Evolutionary conservation across 495 filamentous ascomycete species (phyloP).

Genomic region (Neurospora sp.): DNA sequence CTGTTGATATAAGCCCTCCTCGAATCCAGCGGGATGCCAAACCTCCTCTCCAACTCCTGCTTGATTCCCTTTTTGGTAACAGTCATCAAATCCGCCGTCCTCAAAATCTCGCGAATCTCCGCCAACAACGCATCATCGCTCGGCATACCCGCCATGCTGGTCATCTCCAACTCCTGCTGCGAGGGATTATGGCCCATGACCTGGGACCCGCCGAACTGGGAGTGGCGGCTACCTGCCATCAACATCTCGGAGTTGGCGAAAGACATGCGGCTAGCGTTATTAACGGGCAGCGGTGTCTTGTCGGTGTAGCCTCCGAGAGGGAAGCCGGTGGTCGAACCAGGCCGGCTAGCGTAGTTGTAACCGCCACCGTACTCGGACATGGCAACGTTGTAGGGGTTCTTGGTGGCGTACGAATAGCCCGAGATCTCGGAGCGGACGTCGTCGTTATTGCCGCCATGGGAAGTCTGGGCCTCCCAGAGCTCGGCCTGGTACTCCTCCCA

Average conservation of each 20-base stretch:
- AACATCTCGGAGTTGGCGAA: conserved; percentile 66
- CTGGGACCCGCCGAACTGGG: conserved; percentile 40
- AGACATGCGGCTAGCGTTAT: conserved; percentile 51
- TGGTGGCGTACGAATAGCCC: conserved; percentile 85
- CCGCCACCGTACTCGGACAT: conserved; percentile 51
- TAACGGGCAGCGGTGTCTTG: conserved; percentile 26
- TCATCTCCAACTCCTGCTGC: conserved; percentile 57
- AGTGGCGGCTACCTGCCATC: conserved; percentile 23
- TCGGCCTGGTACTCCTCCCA: conserved; percentile 99
- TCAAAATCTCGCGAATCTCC: conserved; percentile 88
- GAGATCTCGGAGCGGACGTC: conserved; percentile 82
- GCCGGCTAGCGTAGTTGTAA: conserved; percentile 42
- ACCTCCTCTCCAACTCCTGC: conserved; percentile 79
- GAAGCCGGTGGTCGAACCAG: conserved; percentile 63
- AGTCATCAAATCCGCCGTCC: conserved; percentile 88
- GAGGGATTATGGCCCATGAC: conserved; percentile 38
- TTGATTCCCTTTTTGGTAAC: conserved; percentile 99
- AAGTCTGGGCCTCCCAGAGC: conserved; percentile 86
- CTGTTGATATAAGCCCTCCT: conserved; percentile 88
- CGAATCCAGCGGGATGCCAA: conserved; percentile 68
- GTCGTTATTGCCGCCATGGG: conserved; percentile 37
- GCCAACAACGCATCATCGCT: conserved; percentile 81
- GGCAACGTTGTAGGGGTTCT: conserved; percentile 37
- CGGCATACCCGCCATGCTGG: conserved; percentile 58
- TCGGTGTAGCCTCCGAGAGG: conserved; percentile 11